Percentiles rank a stretch among this genome's conserved stretches.
Conservation (phyloP, 352 stramenopile species). For the Pythium brachiatum region DNA sequence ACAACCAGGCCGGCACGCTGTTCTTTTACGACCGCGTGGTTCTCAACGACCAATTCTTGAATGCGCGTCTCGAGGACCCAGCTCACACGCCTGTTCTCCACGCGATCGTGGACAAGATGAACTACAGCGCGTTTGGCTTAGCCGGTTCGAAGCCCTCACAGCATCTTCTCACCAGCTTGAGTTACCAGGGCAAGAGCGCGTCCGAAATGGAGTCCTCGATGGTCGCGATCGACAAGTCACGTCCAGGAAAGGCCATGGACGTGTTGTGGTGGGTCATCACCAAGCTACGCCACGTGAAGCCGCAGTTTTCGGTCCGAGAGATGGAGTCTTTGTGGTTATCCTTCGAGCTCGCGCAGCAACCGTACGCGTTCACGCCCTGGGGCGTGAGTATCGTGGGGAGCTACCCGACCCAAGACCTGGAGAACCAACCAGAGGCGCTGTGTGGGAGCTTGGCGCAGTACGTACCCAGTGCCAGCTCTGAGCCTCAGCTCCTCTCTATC, state of each 20-base stretch:
- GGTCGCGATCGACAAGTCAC: conserved; percentile 46
- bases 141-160: conserved; percentile 11
- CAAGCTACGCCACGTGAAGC: conserved; percentile 38
- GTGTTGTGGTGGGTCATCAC: conserved; percentile 57
- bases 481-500: conserved; percentile 46
- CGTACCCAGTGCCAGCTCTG: conserved; percentile 24
- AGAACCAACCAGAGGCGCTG: conserved; percentile 48
- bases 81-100: conserved; percentile 30
- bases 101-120: conserved; percentile 38
- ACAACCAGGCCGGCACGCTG: conserved; percentile 43
- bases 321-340: conserved; percentile 70
- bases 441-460: conserved; percentile 74
- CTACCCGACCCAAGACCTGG: conserved; percentile 47
- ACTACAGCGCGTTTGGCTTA: conserved; percentile 44
- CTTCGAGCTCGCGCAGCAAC: conserved; percentile 43
- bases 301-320: conserved; percentile 52
- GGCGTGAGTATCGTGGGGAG: conserved; percentile 51
- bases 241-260: conserved; percentile 32
- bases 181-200: conserved; percentile 33
- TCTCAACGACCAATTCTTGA: conserved; percentile 31
- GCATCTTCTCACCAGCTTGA: conserved; percentile 32
- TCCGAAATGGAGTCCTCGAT: conserved; percentile 63
- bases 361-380: conserved; percentile 71
- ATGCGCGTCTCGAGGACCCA: conserved; percentile 13
- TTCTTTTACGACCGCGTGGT: conserved; percentile 69